These are phyloP conservation scores for Leishmania mexicana DNA, from an alignment of 208 protist genomes.

Conservation along the genomic window DNA sequence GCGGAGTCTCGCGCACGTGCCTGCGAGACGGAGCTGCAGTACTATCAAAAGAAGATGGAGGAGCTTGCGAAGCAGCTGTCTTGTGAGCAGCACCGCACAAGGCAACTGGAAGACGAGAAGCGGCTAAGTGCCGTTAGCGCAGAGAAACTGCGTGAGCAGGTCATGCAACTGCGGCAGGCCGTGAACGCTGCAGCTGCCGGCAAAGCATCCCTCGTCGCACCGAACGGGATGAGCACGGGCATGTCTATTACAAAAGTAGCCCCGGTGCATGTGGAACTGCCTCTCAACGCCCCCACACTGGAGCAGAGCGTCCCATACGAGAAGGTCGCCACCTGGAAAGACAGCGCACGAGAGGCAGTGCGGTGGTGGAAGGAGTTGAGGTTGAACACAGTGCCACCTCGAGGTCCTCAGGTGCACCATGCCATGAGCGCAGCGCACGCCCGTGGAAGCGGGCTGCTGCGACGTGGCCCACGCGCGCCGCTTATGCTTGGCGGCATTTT, in stretches of 20 bases:
- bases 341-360: slow-evolving; percentile 11
- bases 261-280: slow-evolving; percentile 10
- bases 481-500: slow-evolving; percentile 6
- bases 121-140: slow-evolving; percentile 3
- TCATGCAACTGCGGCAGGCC: slow-evolving; percentile 17
- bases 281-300: not conserved
- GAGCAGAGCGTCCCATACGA: slow-evolving; percentile 16
- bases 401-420: not conserved
- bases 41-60: slow-evolving; percentile 8
- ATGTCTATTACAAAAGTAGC: not conserved
- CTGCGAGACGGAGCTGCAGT: slow-evolving; percentile 9
- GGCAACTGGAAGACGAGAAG: slow-evolving; percentile 15
- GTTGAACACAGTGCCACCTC: not conserved
- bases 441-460: not conserved
- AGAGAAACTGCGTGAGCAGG: slow-evolving; percentile 23
- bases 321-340: slow-evolving; percentile 12
- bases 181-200: not conserved
- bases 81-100: slow-evolving; percentile 9
- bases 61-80: slow-evolving; percentile 10
- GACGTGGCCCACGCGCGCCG: slow-evolving; percentile 5
- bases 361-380: slow-evolving; percentile 15
- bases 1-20: slow-evolving; percentile 18
- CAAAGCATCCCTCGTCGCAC: not conserved
- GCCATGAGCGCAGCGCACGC: not conserved
- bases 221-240: not conserved